phyloP scores from a whole-genome alignment of 2,329 filamentous ascomycete genomes.

The Aureobasidium sp. region DNA sequence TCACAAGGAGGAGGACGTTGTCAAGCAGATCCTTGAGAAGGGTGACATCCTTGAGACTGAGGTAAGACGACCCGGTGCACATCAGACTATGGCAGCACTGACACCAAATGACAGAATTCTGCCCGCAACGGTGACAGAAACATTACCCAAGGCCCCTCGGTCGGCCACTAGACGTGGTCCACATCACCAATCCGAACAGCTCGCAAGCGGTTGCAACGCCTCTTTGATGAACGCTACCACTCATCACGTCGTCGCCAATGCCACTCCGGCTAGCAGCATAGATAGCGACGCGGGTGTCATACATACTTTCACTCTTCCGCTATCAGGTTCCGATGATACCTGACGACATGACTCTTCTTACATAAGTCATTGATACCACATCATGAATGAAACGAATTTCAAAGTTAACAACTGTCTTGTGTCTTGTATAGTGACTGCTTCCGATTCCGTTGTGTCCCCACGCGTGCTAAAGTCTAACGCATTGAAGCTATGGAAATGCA shows the following conservation, averaged over 20 bases:
- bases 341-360: background rate
- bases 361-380: conserved; percentile 10
- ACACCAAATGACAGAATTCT: conserved; percentile 25
- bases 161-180: conserved; percentile 18
- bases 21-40: conserved; percentile 70
- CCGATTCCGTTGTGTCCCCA: background rate
- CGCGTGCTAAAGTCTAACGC: no score
- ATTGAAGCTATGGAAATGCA: no score
- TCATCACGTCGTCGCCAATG: background rate
- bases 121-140: conserved; percentile 37
- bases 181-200: background rate
- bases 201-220: background rate
- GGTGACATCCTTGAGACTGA: conserved; percentile 57
- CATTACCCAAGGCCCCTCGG: conserved; percentile 29
- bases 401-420: background rate
- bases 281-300: conserved; percentile 1
- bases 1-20: conserved; percentile 65
- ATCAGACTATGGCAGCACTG: conserved; percentile 12
- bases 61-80: conserved; percentile 33
- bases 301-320: conserved; percentile 2
- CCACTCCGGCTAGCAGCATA: background rate
- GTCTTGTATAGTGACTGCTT: background rate
- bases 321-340: background rate
- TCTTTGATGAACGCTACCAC: background rate
- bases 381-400: conserved; percentile 5